Percentiles rank a stretch among this genome's conserved stretches.
These are phyloP conservation scores for Alnus rubra DNA, from an alignment of 306 rosid species.

Conservation along the genomic window DNA sequence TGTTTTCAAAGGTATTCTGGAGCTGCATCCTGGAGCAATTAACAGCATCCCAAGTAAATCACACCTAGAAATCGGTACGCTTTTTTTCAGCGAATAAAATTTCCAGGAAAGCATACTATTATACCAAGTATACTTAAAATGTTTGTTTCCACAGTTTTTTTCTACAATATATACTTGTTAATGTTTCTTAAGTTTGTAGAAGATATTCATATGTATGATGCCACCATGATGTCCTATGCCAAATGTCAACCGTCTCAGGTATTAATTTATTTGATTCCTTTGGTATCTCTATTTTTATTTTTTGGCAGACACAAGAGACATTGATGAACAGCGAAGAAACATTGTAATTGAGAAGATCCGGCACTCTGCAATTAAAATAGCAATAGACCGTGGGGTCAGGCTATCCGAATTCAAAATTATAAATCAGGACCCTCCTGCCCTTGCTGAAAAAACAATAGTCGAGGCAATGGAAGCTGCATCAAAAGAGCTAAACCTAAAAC, in stretches of 20 bases:
- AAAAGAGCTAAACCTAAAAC: slow-evolving; percentile 67
- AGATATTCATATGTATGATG: slow-evolving; percentile 5
- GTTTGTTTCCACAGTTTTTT: slow-evolving; percentile 18
- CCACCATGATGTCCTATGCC: slow-evolving; percentile 2
- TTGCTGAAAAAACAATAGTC: slow-evolving; percentile 59
- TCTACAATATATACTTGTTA: slow-evolving; percentile 13
- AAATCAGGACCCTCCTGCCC: slow-evolving; percentile 96
- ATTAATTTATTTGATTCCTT: slow-evolving; percentile 13
- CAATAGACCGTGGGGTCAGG: slow-evolving; percentile 62
- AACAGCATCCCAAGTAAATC: slow-evolving; percentile 96
- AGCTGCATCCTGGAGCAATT: slow-evolving; percentile 93
- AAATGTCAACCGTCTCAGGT: slow-evolving; percentile 6
- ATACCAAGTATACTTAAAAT: slow-evolving; percentile 15
- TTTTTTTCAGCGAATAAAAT: slow-evolving; percentile 4
- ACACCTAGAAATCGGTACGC: slow-evolving; percentile 82
- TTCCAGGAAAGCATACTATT: slow-evolving; percentile 9
- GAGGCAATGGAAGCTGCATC: slow-evolving; percentile 78
- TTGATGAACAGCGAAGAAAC: slow-evolving; percentile 83
- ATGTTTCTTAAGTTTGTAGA: background rate
- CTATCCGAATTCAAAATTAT: slow-evolving; percentile 72
- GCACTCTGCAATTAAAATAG: slow-evolving; percentile 66
- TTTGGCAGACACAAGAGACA: slow-evolving; percentile 81
- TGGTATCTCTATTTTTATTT: background rate
- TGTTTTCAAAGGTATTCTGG: slow-evolving; percentile 65
- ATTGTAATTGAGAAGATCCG: slow-evolving; percentile 68